Conservation (phyloP, 2,329 filamentous ascomycete genomes). For the Myriosclerotinia duriaeana region DNA sequence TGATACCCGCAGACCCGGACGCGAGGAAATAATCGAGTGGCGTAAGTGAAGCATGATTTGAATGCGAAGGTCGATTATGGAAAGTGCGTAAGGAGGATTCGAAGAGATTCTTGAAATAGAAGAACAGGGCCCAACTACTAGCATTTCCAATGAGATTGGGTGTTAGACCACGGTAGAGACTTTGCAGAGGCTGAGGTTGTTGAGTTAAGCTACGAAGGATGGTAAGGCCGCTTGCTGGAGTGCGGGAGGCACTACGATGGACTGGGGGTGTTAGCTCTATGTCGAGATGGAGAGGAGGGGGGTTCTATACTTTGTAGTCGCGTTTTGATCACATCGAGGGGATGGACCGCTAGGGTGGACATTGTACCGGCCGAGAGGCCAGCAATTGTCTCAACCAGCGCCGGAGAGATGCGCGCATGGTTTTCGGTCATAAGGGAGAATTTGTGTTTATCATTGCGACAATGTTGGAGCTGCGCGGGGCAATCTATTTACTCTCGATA, state of each 20-base stretch:
- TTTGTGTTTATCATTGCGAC: conserved; percentile 26
- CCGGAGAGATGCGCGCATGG: conserved; percentile 65
- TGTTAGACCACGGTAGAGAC: conserved; percentile 84
- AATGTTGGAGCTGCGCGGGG: conserved; percentile 23
- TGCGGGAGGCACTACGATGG: conserved; percentile 48
- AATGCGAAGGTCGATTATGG: conserved; percentile 28
- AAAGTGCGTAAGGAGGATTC: conserved; percentile 45
- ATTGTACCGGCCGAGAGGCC: conserved; percentile 86
- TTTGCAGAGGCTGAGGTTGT: conserved; percentile 58
- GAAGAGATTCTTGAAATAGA: conserved; percentile 67
- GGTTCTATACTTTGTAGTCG: conserved; percentile 72
- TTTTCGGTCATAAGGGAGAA: conserved; percentile 40
- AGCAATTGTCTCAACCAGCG: conserved; percentile 80
- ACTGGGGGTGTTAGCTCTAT: conserved; percentile 44
- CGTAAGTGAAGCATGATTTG: conserved; percentile 26
- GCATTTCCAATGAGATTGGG: conserved; percentile 92
- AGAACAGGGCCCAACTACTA: conserved; percentile 88
- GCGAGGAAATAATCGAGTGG: conserved; percentile 74
- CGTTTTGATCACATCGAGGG: conserved; percentile 94
- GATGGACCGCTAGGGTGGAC: conserved; percentile 84
- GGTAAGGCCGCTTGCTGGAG: conserved; percentile 50
- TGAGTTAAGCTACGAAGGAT: conserved; percentile 48
- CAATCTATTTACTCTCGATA: conserved; percentile 23
- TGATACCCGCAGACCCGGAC: conserved; percentile 66
- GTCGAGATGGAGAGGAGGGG: conserved; percentile 42